Conservation (phyloP, 2,329 filamentous ascomycete genomes). For the Aspergillus pseudotamarii region DNA sequence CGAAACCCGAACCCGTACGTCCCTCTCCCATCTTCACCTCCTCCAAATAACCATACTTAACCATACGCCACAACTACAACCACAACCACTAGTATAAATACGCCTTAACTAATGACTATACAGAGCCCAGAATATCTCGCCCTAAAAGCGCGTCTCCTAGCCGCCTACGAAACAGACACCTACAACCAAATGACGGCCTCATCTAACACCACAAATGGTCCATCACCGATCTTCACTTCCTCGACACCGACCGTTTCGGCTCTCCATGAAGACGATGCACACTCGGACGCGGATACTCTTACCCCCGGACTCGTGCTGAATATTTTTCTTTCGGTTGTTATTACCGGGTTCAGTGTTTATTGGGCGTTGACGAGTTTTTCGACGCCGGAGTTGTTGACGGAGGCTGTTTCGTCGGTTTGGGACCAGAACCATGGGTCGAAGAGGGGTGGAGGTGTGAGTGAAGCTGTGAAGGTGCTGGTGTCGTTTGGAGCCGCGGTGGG, state of each 20-base stretch:
- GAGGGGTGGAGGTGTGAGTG: conserved; percentile 26
- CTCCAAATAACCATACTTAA: neutral
- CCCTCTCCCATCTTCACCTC: neutral
- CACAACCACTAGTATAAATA: too few relatives aligned
- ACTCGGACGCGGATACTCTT: conserved; percentile 47
- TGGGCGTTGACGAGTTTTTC: conserved; percentile 44
- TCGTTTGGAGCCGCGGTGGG: conserved; percentile 43
- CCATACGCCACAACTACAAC: neutral
- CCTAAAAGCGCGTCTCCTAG: conserved; percentile 82
- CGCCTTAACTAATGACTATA: neutral
- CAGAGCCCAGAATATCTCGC: conserved; percentile 77
- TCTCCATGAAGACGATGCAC: conserved; percentile 44
- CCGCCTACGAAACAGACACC: conserved; percentile 76
- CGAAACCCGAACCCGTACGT: conserved; percentile 75
- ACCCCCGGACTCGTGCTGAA: conserved; percentile 73
- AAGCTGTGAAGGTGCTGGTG: conserved; percentile 43
- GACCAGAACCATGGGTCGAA: neutral
- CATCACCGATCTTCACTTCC: conserved; percentile 54
- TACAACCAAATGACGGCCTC: conserved; percentile 76
- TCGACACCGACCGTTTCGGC: conserved; percentile 59
- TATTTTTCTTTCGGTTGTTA: conserved; percentile 81
- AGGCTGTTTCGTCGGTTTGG: conserved; percentile 20
- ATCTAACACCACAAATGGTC: conserved; percentile 55
- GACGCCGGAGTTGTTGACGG: conserved; percentile 34
- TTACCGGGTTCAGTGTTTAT: conserved; percentile 56